These are phyloP conservation scores for Wickerhamiella dianesei DNA, from an alignment of 805 yeast species.

Conservation along the genomic window DNA sequence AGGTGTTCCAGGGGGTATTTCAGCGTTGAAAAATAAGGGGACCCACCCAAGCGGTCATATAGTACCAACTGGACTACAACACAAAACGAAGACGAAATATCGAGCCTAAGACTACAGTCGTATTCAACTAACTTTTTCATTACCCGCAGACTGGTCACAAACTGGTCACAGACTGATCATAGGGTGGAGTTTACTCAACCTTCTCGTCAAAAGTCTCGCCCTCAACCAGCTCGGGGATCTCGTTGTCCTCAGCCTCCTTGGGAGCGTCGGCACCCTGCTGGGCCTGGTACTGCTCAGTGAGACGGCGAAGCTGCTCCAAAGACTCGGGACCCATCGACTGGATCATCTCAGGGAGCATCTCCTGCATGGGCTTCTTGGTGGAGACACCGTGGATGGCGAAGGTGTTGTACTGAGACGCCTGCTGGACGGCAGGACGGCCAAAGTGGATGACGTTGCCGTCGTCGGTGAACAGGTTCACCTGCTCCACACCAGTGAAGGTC, in stretches of 20 bases:
- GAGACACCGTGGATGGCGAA: constrained; percentile 91
- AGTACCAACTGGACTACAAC: no score
- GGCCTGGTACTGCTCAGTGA: constrained; percentile 77
- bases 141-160: no score
- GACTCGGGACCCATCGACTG: constrained; percentile 96
- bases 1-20: no score
- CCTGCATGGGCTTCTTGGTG: constrained; percentile 82
- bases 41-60: no score
- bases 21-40: no score
- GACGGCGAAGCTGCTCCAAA: constrained; percentile 71
- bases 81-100: no score
- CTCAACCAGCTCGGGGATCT: constrained; percentile 60
- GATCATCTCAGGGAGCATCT: constrained; percentile 84
- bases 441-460: constrained; percentile 94
- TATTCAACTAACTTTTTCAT: no score
- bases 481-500: constrained; percentile 80
- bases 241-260: constrained; percentile 31
- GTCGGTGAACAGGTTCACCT: constrained; percentile 94
- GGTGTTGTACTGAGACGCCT: constrained; percentile 79
- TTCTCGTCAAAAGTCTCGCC: constrained; percentile 71
- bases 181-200: constrained; percentile 35
- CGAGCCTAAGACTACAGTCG: no score
- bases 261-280: constrained; percentile 30
- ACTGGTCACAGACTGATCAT: no score
- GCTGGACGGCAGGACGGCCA: constrained; percentile 92